Percentiles rank a stretch among this genome's conserved stretches.
Evolutionary conservation across 2,329 filamentous ascomycete species (phyloP).

Genomic region (Neocucurbitaria cava): DNA sequence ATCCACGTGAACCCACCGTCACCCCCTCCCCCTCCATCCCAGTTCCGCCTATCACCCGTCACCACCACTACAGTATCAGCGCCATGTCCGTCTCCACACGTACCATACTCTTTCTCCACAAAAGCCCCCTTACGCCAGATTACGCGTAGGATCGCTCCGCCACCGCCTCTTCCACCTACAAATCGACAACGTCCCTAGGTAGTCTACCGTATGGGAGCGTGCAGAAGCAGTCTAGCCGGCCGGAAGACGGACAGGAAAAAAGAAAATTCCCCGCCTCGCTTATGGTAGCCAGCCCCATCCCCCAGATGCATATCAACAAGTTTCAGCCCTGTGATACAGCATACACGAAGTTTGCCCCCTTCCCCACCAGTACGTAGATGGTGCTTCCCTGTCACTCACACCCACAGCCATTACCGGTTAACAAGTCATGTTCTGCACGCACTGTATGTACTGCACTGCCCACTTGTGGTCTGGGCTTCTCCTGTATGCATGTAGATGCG

Average conservation of each 20-base stretch:
- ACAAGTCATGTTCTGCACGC: too few relatives aligned
- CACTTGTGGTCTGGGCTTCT: not conserved
- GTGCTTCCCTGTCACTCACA: too few relatives aligned
- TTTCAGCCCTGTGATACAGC: conserved; percentile 21
- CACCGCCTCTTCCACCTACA: not conserved
- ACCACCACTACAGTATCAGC: not conserved
- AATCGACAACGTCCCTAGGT: too few relatives aligned
- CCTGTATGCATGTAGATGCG: too few relatives aligned
- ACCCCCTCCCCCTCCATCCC: conserved; percentile 1
- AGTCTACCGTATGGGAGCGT: too few relatives aligned
- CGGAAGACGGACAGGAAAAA: conserved; percentile 3
- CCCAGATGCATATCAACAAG: conserved; percentile 17
- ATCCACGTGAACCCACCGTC: conserved; percentile 1
- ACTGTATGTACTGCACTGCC: not conserved
- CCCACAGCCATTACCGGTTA: too few relatives aligned
- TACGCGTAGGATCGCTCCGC: not conserved
- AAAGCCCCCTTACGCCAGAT: not conserved
- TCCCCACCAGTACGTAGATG: not conserved
- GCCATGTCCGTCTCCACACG: not conserved
- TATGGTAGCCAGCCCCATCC: too few relatives aligned
- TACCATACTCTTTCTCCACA: not conserved
- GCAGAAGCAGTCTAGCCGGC: too few relatives aligned
- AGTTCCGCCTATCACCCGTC: not conserved
- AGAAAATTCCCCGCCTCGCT: not conserved
- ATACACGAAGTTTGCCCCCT: conserved; percentile 4